Conservation (phyloP, 1,139 yeast species). For the Geotrichum candidum region DNA sequence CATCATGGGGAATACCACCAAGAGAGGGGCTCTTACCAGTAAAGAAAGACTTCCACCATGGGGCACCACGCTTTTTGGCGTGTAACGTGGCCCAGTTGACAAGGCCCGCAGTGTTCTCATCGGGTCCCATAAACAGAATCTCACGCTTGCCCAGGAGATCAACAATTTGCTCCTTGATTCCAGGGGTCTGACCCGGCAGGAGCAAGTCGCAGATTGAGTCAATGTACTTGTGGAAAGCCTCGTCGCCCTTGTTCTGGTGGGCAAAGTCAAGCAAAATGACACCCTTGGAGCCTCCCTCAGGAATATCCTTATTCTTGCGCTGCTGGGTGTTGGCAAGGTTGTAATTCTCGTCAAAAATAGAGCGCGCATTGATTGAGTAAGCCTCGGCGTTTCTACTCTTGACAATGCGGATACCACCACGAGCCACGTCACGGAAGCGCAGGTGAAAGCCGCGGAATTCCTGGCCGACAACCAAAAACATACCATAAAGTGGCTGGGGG, state of each 20-base stretch:
- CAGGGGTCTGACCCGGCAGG: slow-evolving; percentile 64
- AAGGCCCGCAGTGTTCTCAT: slow-evolving; percentile 93
- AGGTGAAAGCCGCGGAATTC: slow-evolving; percentile 97
- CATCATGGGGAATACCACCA: slow-evolving; percentile 98
- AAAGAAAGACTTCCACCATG: slow-evolving; percentile 98
- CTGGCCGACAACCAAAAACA: slow-evolving; percentile 92
- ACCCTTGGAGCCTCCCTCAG: slow-evolving; percentile 99
- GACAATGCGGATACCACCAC: slow-evolving; percentile 97
- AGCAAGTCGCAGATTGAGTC: slow-evolving; percentile 85
- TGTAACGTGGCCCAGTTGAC: slow-evolving; percentile 99
- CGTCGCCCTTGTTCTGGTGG: slow-evolving; percentile 76
- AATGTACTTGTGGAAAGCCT: slow-evolving; percentile 87
- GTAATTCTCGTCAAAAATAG: slow-evolving; percentile 92
- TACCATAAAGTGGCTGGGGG: slow-evolving; percentile 88
- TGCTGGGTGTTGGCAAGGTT: slow-evolving; percentile 95
- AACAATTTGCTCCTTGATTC: slow-evolving; percentile 77
- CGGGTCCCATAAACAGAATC: slow-evolving; percentile 95
- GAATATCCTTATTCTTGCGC: slow-evolving; percentile 94
- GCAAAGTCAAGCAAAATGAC: slow-evolving; percentile 75
- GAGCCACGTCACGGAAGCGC: slow-evolving; percentile 92
- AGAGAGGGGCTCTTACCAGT: slow-evolving; percentile 89
- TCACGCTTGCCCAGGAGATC: slow-evolving; percentile 81
- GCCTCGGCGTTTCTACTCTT: slow-evolving; percentile 82
- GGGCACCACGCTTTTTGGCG: slow-evolving; percentile 88
- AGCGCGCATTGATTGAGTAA: slow-evolving; percentile 77